These are phyloP conservation scores for Jamesozyma lodderae DNA, from an alignment of 805 yeast genomes.

Conservation along the genomic window DNA sequence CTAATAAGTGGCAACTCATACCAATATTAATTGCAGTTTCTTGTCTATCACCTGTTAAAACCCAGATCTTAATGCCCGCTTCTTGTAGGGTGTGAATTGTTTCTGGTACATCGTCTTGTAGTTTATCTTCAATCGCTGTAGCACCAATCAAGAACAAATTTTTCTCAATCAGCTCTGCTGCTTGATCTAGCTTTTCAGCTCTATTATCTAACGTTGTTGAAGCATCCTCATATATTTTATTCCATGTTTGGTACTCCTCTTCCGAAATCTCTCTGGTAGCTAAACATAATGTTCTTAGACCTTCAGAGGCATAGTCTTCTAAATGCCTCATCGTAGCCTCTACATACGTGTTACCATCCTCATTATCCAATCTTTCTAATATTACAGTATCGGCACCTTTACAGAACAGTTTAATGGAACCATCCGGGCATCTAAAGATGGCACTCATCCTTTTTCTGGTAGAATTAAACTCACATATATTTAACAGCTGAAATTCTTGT, in stretches of 20 bases:
- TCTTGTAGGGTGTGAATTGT: slow-evolving; percentile 90
- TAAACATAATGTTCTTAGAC: slow-evolving; percentile 87
- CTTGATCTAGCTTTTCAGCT: slow-evolving; percentile 67
- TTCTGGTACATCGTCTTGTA: slow-evolving; percentile 98
- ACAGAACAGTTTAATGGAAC: slow-evolving; percentile 75
- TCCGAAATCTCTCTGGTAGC: slow-evolving; percentile 77
- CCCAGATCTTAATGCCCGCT: slow-evolving; percentile 98
- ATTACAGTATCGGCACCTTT: slow-evolving; percentile 98
- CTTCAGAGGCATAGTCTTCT: slow-evolving; percentile 95
- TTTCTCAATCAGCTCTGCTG: slow-evolving; percentile 80
- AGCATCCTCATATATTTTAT: slow-evolving; percentile 58
- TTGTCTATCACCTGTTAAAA: slow-evolving; percentile 94
- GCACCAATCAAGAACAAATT: slow-evolving; percentile 83
- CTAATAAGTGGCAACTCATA: slow-evolving; percentile 87
- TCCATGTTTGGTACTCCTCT: slow-evolving; percentile 70
- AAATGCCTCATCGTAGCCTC: slow-evolving; percentile 75
- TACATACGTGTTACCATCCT: slow-evolving; percentile 58
- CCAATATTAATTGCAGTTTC: slow-evolving; percentile 98
- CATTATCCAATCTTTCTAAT: slow-evolving; percentile 65
- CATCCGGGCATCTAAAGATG: slow-evolving; percentile 89
- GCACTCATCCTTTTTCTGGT: slow-evolving; percentile 98
- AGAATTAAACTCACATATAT: slow-evolving; percentile 93
- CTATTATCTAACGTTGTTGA: slow-evolving; percentile 74
- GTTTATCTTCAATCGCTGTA: slow-evolving; percentile 95
- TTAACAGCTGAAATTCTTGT: slow-evolving; percentile 64